Evolutionary conservation across 2,329 filamentous ascomycete genomes (phyloP).

Genomic region (Penicillium sp.): DNA sequence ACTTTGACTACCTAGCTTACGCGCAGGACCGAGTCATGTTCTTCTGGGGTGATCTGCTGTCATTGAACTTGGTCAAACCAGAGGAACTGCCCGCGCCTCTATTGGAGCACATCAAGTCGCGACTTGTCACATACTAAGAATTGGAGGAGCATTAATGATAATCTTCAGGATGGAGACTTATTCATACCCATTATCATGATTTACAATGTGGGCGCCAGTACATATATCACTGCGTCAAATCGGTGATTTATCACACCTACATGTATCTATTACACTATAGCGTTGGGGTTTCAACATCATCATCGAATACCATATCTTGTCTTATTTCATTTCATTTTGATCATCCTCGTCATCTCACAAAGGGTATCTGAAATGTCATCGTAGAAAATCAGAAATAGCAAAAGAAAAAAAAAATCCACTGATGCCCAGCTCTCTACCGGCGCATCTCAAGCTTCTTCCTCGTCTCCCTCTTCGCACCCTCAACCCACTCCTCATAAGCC

Average conservation of each 20-base stretch:
- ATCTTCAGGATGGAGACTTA: background rate
- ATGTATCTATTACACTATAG: slow-evolving; percentile 9
- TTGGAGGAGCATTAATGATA: background rate
- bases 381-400: slow-evolving; percentile 1
- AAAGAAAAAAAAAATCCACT: background rate
- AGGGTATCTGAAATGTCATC: slow-evolving; percentile 19
- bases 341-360: slow-evolving; percentile 6
- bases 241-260: slow-evolving; percentile 10
- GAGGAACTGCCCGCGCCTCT: slow-evolving; percentile 75
- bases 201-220: slow-evolving; percentile 20
- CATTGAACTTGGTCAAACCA: slow-evolving; percentile 68
- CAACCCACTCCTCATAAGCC: slow-evolving; percentile 76
- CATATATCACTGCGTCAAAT: slow-evolving; percentile 14
- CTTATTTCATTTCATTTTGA: slow-evolving; percentile 1
- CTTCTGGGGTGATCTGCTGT: slow-evolving; percentile 88
- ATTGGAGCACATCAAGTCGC: slow-evolving; percentile 59
- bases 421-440: slow-evolving; percentile 6
- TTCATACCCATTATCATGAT: slow-evolving; percentile 5
- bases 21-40: slow-evolving; percentile 87
- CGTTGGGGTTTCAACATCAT: slow-evolving; percentile 11
- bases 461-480: slow-evolving; percentile 57
- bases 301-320: slow-evolving; percentile 10
- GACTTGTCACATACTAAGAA: slow-evolving; percentile 61
- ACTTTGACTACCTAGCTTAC: slow-evolving; percentile 92
- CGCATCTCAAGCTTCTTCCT: slow-evolving; percentile 40